phyloP scores from a whole-genome alignment of 805 yeast species.

The Lachancea sp. region DNA sequence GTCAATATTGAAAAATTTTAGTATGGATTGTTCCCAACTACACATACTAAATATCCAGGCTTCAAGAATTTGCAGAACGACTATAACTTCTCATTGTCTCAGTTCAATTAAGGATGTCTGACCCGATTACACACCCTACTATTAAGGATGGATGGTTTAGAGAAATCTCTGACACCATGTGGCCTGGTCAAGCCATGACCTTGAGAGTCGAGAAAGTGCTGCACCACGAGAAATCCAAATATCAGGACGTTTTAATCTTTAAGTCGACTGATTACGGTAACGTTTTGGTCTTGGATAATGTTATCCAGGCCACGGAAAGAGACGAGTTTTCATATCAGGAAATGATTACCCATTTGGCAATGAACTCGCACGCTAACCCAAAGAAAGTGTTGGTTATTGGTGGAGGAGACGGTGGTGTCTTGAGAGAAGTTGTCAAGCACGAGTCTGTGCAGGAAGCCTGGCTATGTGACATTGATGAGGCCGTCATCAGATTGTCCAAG shows the following conservation, averaged over 20 bases:
- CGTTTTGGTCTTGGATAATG: constrained; percentile 90
- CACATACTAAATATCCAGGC: too few relatives aligned
- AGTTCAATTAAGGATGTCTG: constrained; percentile 21
- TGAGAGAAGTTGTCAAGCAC: constrained; percentile 91
- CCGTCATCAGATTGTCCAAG: constrained; percentile 82
- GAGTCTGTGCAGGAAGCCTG: constrained; percentile 78
- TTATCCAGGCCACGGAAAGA: constrained; percentile 93
- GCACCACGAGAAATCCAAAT: constrained; percentile 78
- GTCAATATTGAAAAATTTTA: neutral
- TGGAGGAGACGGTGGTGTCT: constrained; percentile 98
- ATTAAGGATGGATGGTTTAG: constrained; percentile 86
- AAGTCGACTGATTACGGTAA: constrained; percentile 92
- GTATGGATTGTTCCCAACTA: neutral
- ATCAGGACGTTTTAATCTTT: constrained; percentile 91
- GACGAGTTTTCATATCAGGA: constrained; percentile 98
- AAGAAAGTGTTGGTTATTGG: constrained; percentile 91
- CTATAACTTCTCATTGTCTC: neutral
- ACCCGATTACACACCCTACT: constrained; percentile 39
- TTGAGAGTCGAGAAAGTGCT: constrained; percentile 80
- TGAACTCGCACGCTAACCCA: constrained; percentile 92
- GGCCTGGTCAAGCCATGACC: constrained; percentile 99
- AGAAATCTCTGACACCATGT: constrained; percentile 90
- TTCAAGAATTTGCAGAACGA: too few relatives aligned
- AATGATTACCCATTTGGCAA: constrained; percentile 91
- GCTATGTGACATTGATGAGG: constrained; percentile 92